Evolutionary conservation across 805 yeast species (phyloP).

Genomic region (Lipomyces sp.): DNA sequence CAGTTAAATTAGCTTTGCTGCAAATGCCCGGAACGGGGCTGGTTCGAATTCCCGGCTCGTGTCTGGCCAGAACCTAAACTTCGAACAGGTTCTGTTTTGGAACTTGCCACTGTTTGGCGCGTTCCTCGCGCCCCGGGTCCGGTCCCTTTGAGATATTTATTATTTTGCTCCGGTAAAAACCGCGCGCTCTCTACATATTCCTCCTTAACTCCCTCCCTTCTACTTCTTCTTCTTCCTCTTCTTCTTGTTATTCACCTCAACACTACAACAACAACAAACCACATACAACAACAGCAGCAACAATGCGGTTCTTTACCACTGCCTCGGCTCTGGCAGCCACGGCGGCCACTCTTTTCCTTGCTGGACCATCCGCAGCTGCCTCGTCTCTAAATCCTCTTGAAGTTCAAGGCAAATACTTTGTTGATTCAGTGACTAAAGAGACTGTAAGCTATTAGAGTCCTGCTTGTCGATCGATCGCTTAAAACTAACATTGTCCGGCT

Average conservation of each 20-base stretch:
- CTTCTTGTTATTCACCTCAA: background rate
- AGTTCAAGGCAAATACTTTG: slow-evolving; percentile 71
- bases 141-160: too few relatives aligned
- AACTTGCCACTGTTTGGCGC: too few relatives aligned
- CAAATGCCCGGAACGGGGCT: too few relatives aligned
- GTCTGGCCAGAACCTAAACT: too few relatives aligned
- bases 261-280: background rate
- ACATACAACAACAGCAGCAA: background rate
- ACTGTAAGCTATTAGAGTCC: slow-evolving; percentile 55
- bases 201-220: background rate
- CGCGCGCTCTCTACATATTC: too few relatives aligned
- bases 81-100: too few relatives aligned
- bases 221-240: background rate
- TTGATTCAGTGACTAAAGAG: slow-evolving; percentile 71
- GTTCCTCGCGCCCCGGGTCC: too few relatives aligned
- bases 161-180: too few relatives aligned
- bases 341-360: slow-evolving; percentile 16
- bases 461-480: background rate
- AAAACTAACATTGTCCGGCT: background rate
- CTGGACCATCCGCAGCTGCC: slow-evolving; percentile 12
- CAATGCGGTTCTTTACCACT: slow-evolving; percentile 18
- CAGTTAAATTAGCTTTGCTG: too few relatives aligned
- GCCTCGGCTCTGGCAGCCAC: slow-evolving; percentile 16
- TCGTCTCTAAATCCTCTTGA: slow-evolving; percentile 63
- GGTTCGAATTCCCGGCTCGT: too few relatives aligned